Percentiles rank a stretch among this genome's conserved stretches.
Evolutionary conservation across 805 yeast genomes (phyloP).

Genomic region (Monosporozyma aerobia): DNA sequence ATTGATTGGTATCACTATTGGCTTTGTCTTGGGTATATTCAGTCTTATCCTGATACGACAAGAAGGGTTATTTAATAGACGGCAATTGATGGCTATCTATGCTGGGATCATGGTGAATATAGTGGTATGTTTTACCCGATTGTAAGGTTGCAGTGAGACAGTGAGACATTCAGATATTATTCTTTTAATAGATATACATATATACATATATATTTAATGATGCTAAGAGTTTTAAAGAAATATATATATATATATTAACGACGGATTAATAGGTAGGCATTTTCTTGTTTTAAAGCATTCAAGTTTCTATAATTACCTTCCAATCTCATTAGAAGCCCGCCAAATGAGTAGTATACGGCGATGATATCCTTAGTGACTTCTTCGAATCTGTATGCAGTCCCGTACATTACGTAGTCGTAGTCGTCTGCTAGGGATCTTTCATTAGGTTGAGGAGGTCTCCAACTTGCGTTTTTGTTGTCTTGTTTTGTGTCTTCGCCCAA

Average conservation of each 20-base stretch:
- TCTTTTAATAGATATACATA: no score
- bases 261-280: constrained; percentile 83
- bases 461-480: constrained; percentile 30
- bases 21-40: constrained; percentile 66
- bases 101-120: constrained; percentile 66
- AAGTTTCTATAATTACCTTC: constrained; percentile 92
- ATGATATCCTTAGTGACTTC: constrained; percentile 61
- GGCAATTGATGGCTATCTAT: constrained; percentile 58
- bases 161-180: neutral
- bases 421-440: constrained; percentile 90
- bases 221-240: no score
- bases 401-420: constrained; percentile 96
- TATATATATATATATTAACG: constrained; percentile 20
- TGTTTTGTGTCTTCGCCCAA: constrained; percentile 40
- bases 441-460: constrained; percentile 61
- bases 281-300: constrained; percentile 85
- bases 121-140: constrained; percentile 43
- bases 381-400: constrained; percentile 93
- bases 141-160: neutral
- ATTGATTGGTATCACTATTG: constrained; percentile 60
- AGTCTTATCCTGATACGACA: constrained; percentile 55
- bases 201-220: no score
- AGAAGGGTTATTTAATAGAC: constrained; percentile 50
- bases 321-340: constrained; percentile 85
- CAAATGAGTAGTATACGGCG: constrained; percentile 89